Conservation (phyloP, 768 basidiomycete species). For the Macrolepiota albuminosa region DNA sequence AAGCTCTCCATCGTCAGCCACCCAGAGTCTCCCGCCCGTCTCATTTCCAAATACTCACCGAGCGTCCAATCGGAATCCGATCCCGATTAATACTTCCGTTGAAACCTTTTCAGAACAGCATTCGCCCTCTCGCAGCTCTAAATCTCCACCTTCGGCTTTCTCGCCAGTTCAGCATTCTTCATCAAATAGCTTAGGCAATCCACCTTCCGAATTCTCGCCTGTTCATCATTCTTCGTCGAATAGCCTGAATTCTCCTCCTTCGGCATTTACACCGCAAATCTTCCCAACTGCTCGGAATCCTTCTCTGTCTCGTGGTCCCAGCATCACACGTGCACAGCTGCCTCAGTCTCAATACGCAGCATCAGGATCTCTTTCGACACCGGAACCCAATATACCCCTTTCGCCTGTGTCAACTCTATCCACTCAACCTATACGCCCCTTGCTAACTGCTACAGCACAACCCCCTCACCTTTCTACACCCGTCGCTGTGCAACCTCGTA, state of each 20-base stretch:
- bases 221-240: slow-evolving; percentile 9
- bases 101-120: slow-evolving; percentile 1
- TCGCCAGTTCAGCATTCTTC: slow-evolving; percentile 11
- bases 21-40: slow-evolving; percentile 16
- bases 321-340: slow-evolving; percentile 5
- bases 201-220: slow-evolving; percentile 9
- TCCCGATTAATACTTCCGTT: neutral
- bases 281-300: slow-evolving; percentile 14
- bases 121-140: slow-evolving; percentile 1
- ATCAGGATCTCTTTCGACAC: slow-evolving; percentile 1
- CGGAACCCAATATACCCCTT: neutral
- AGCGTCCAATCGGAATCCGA: neutral
- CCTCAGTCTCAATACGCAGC: neutral
- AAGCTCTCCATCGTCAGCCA: slow-evolving; percentile 11
- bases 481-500: neutral
- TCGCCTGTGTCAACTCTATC: neutral
- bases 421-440: neutral
- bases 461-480: slow-evolving; percentile 6
- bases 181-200: neutral
- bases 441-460: neutral
- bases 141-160: slow-evolving; percentile 7
- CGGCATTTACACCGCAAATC: slow-evolving; percentile 11
- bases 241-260: slow-evolving; percentile 1
- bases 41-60: slow-evolving; percentile 14
- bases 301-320: slow-evolving; percentile 9